These are phyloP conservation scores for Penicillium sp. DNA, from an alignment of 2,329 filamentous ascomycete species.

Conservation along the genomic window DNA sequence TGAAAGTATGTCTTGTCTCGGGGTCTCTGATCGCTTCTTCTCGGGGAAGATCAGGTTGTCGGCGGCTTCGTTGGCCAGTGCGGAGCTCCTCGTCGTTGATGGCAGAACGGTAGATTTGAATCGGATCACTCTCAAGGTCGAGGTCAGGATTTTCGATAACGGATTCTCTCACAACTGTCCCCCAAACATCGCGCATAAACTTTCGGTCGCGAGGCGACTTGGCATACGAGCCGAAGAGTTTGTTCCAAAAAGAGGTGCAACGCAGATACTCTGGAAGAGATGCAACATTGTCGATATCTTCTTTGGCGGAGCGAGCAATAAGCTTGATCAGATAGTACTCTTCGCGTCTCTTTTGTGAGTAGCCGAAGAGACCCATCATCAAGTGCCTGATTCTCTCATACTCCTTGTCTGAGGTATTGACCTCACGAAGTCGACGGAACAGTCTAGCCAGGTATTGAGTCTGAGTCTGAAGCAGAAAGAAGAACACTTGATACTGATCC, in stretches of 20 bases:
- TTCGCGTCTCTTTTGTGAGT: slow-evolving; percentile 91
- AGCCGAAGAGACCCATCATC: slow-evolving; percentile 94
- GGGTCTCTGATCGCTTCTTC: slow-evolving; percentile 94
- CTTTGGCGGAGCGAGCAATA: slow-evolving; percentile 71
- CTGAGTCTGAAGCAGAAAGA: slow-evolving; percentile 95
- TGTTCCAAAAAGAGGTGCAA: slow-evolving; percentile 89
- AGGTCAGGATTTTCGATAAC: slow-evolving; percentile 87
- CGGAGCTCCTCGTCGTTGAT: slow-evolving; percentile 97
- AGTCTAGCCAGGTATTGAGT: slow-evolving; percentile 87
- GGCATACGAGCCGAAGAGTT: slow-evolving; percentile 78
- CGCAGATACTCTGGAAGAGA: slow-evolving; percentile 79
- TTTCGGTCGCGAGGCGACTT: slow-evolving; percentile 88
- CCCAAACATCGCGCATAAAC: slow-evolving; percentile 79
- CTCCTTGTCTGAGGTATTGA: slow-evolving; percentile 83
- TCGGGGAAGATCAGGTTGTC: slow-evolving; percentile 76
- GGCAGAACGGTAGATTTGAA: slow-evolving; percentile 91
- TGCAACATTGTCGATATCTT: slow-evolving; percentile 71
- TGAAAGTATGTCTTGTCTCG: slow-evolving; percentile 87
- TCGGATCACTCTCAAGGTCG: slow-evolving; percentile 91
- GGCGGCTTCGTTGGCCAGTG: slow-evolving; percentile 74
- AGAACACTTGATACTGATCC: slow-evolving; percentile 93
- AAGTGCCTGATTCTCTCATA: slow-evolving; percentile 86
- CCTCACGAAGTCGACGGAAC: slow-evolving; percentile 76
- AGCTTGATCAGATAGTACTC: slow-evolving; percentile 95
- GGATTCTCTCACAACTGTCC: slow-evolving; percentile 79